Conservation (phyloP, 768 basidiomycete genomes). For the Tephrocybe sp. region DNA sequence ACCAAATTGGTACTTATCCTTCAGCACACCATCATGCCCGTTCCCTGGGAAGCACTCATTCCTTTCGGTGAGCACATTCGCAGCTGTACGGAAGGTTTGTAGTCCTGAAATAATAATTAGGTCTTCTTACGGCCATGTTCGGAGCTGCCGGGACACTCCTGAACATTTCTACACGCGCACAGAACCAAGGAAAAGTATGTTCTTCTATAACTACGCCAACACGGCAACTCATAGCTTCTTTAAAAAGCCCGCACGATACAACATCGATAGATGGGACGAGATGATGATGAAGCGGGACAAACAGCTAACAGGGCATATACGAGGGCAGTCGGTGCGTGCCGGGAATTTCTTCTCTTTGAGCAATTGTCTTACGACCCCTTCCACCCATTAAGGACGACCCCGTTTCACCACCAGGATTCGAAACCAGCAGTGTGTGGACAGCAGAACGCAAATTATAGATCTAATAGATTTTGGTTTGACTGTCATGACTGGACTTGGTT, state of each 20-base stretch:
- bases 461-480: slow-evolving; percentile 20
- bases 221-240: not conserved
- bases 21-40: slow-evolving; percentile 63
- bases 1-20: slow-evolving; percentile 12
- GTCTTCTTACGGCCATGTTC: slow-evolving; percentile 84
- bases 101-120: slow-evolving; percentile 33
- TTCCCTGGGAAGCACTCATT: slow-evolving; percentile 97
- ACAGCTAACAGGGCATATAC: slow-evolving; percentile 78
- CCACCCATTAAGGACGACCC: slow-evolving; percentile 53
- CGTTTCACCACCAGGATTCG: slow-evolving; percentile 64
- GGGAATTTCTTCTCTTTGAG: not conserved
- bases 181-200: slow-evolving; percentile 88
- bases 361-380: not conserved
- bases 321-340: slow-evolving; percentile 78
- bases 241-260: slow-evolving; percentile 75
- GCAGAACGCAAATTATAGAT: slow-evolving; percentile 49
- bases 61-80: slow-evolving; percentile 68
- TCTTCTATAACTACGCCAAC: not conserved
- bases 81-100: not conserved
- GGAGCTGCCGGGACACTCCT: slow-evolving; percentile 87
- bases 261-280: slow-evolving; percentile 86
- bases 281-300: slow-evolving; percentile 96
- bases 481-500: not conserved
- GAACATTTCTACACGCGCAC: slow-evolving; percentile 70
- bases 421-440: slow-evolving; percentile 73